Percentiles rank a stretch among this genome's conserved stretches.
Evolutionary conservation across 1,139 yeast genomes (phyloP).

Genomic region (Saccharomycopsis crataegensis): DNA sequence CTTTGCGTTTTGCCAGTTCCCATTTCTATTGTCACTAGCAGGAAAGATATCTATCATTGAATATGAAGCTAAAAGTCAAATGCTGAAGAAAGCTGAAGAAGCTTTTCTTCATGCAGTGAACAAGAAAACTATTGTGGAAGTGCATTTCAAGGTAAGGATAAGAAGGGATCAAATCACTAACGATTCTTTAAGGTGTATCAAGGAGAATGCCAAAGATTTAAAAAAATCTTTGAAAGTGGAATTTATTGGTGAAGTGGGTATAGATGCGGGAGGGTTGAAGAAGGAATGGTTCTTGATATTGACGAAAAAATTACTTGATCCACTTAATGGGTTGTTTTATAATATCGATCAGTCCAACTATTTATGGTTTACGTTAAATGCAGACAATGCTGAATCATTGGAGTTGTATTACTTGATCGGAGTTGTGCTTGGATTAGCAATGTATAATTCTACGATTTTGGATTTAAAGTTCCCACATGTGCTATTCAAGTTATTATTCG

Average conservation of each 20-base stretch:
- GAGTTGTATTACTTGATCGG: conserved; percentile 69
- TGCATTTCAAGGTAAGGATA: conserved; percentile 60
- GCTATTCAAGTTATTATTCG: conserved; percentile 66
- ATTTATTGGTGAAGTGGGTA: conserved; percentile 81
- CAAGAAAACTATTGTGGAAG: conserved; percentile 51
- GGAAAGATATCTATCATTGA: conserved; percentile 75
- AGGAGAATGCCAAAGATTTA: conserved; percentile 50
- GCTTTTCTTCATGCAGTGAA: conserved; percentile 76
- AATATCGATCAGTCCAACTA: conserved; percentile 62
- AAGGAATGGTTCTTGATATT: conserved; percentile 88
- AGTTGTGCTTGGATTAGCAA: conserved; percentile 79
- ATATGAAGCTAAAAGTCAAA: conserved; percentile 71
- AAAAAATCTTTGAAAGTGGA: conserved; percentile 72
- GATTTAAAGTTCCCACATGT: conserved; percentile 73
- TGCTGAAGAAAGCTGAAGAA: conserved; percentile 86
- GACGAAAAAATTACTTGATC: conserved; percentile 61
- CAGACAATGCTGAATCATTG: conserved; percentile 33
- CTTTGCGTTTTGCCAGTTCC: conserved; percentile 69
- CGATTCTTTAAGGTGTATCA: conserved; percentile 69
- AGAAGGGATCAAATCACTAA: conserved; percentile 60
- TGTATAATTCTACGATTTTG: conserved; percentile 80
- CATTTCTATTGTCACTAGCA: conserved; percentile 75
- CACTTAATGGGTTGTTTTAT: conserved; percentile 53
- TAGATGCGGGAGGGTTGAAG: conserved; percentile 90
- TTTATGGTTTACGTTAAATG: conserved; percentile 63